Conservation (phyloP, 1,284 basidiomycete genomes). For the Malassezia caprae region DNA sequence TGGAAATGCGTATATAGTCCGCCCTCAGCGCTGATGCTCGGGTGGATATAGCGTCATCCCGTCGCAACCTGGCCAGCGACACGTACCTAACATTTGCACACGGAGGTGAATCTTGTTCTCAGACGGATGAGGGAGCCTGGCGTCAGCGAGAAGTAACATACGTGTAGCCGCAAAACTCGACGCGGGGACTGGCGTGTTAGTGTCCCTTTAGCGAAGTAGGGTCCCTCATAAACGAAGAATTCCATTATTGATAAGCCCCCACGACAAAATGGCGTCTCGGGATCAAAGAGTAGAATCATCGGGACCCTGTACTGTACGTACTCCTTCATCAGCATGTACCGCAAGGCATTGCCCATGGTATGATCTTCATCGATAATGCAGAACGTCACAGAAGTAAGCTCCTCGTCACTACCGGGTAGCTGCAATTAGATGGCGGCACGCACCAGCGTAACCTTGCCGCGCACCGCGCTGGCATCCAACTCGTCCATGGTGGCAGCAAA, state of each 20-base stretch:
- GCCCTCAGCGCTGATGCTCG: constrained; percentile 6
- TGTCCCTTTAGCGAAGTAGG: not conserved
- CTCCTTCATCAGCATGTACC: constrained; percentile 99
- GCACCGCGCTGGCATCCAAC: constrained; percentile 14
- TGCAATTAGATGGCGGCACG: not conserved
- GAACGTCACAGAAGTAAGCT: constrained; percentile 81
- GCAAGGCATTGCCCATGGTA: constrained; percentile 82
- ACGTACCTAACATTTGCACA: constrained; percentile 96
- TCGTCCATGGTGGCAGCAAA: constrained; percentile 11
- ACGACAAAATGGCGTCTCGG: constrained; percentile 19
- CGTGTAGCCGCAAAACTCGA: constrained; percentile 98
- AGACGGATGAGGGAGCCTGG: constrained; percentile 82
- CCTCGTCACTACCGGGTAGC: constrained; percentile 62
- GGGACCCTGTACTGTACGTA: constrained; percentile 50
- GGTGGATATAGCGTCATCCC: constrained; percentile 12
- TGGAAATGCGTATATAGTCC: constrained; percentile 35
- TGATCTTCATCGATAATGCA: constrained; percentile 87
- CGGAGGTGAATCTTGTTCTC: constrained; percentile 91
- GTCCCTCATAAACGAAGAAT: constrained; percentile 49
- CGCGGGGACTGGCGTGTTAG: constrained; percentile 65
- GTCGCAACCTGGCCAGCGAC: not conserved
- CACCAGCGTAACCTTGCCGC: constrained; percentile 15
- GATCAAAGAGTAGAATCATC: constrained; percentile 15
- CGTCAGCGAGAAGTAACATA: constrained; percentile 36
- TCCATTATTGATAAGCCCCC: constrained; percentile 42